These are phyloP conservation scores for Syzygium oleosum DNA, from an alignment of 345 rosid genomes.

Conservation along the genomic window DNA sequence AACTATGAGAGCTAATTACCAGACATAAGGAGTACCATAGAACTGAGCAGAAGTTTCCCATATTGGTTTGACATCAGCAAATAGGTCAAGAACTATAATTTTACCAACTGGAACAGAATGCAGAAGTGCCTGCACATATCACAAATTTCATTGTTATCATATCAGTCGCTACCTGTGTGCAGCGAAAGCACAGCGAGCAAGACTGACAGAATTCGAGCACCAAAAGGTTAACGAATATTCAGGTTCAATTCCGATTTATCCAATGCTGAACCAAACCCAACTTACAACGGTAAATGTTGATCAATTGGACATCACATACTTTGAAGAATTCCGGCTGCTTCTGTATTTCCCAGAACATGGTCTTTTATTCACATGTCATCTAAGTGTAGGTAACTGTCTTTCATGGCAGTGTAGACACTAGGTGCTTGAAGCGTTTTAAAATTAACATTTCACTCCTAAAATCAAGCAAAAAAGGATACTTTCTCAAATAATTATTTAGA, in stretches of 20 bases:
- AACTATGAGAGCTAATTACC: slow-evolving; percentile 31
- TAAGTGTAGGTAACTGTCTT: neutral
- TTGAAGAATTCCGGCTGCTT: neutral
- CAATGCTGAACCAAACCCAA: neutral
- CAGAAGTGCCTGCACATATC: slow-evolving; percentile 72
- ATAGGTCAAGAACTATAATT: slow-evolving; percentile 92
- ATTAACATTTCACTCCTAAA: neutral
- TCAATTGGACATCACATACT: neutral
- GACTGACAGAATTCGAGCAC: neutral
- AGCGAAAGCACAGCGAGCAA: neutral
- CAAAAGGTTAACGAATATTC: neutral
- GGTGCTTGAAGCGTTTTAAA: neutral
- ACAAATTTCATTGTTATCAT: neutral
- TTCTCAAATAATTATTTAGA: neutral
- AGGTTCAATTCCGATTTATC: neutral
- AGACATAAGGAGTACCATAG: slow-evolving; percentile 86
- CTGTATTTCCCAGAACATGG: neutral
- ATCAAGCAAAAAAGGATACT: neutral
- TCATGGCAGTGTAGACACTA: neutral
- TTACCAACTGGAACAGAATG: slow-evolving; percentile 87
- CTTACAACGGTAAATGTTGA: neutral
- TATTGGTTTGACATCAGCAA: slow-evolving; percentile 87
- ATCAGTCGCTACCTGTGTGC: neutral
- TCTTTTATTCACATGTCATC: neutral
- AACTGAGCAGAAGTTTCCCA: slow-evolving; percentile 84